Evolutionary conservation across 192 early-diverging fungal species (phyloP), one percentile per base, ranked within the genome.

Genomic region (Podila minutissima): DNA sequence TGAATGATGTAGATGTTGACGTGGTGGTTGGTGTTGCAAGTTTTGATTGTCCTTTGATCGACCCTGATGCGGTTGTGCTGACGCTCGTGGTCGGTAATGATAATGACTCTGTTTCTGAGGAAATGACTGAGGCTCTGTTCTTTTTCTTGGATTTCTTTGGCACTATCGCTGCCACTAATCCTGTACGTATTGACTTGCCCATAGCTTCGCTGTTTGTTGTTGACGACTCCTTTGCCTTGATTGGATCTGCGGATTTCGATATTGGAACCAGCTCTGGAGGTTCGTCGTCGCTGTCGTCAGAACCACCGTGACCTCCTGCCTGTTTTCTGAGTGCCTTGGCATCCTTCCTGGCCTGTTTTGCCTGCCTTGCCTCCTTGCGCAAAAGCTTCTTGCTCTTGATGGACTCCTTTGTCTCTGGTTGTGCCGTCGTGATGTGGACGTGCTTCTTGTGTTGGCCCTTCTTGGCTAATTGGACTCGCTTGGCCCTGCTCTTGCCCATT

Each of bases 251-350:
- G 41, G 53, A 0, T 8, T 55, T 55, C 9, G 22, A 55, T 55
- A 72, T 72, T 6, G 71, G 71, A 1, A 72, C 35, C 62, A 72
- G 41, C n/a, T 72, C 61, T 59, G 71, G 71, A n/a, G 71, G 71
- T 17, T 65, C 71, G 32, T 72, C 63, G n/a, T 72, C 71, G 59
- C 20, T 7, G 24, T 41, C 50, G 24, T 37, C 37, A 17, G 61
- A 59, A 22, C 32, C 22, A 35, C 5, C 22, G n/a, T 59, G 29
- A 20, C 13, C 35, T 37, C 31, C 5, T 28, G 53, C 66, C 51
- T 58, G 49, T 12, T 57, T 58, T 37, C 20, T 17, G 19, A 48
- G 29, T 22, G 19, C 33, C 64, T 1, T 51, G 9, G 49, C 22
- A 7, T 37, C 48, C 17, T 24, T 53, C 53, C 20, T 58, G n/a